Evolutionary conservation across 768 basidiomycete genomes (phyloP).

Genomic region (Cystobasidium ongulense): DNA sequence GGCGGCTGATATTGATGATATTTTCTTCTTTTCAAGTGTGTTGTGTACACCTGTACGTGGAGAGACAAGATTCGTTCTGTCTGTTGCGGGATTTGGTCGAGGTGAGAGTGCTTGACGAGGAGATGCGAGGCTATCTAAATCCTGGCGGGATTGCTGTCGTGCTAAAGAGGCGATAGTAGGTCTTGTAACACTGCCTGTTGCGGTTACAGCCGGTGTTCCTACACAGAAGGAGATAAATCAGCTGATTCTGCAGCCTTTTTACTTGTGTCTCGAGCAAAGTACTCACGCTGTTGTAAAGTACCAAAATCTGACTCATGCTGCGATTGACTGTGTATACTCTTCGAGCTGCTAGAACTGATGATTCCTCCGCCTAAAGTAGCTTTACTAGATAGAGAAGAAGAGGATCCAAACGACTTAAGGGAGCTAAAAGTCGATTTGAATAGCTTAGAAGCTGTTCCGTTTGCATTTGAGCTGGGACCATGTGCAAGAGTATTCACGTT

Average conservation of each 20-base stretch:
- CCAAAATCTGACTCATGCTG: background rate
- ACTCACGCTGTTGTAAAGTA: background rate
- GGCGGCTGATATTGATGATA: background rate
- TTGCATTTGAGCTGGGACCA: background rate
- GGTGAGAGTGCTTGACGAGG: background rate
- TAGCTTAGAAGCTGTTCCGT: background rate
- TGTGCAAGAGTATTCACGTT: background rate
- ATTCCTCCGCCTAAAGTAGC: background rate
- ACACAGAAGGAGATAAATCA: too few species aligned
- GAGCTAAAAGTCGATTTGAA: constrained; percentile 6
- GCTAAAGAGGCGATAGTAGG: constrained; percentile 11
- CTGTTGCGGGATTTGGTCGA: background rate
- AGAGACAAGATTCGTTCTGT: background rate
- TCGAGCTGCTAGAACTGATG: background rate
- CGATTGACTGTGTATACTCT: background rate
- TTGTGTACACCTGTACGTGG: background rate
- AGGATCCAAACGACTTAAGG: constrained; percentile 1
- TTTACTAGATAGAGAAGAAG: constrained; percentile 1
- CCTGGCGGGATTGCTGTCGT: background rate
- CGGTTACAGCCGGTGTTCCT: background rate
- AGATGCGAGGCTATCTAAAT: background rate
- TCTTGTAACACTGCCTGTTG: background rate
- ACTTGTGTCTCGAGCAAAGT: too few species aligned
- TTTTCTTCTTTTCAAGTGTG: background rate
- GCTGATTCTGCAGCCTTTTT: too few species aligned